A percentile compares a stretch with the other conserved stretches of the same genome.
Evolutionary conservation across 139 green algal species (phyloP).

Genomic region (Chlorella sorokiniana): DNA sequence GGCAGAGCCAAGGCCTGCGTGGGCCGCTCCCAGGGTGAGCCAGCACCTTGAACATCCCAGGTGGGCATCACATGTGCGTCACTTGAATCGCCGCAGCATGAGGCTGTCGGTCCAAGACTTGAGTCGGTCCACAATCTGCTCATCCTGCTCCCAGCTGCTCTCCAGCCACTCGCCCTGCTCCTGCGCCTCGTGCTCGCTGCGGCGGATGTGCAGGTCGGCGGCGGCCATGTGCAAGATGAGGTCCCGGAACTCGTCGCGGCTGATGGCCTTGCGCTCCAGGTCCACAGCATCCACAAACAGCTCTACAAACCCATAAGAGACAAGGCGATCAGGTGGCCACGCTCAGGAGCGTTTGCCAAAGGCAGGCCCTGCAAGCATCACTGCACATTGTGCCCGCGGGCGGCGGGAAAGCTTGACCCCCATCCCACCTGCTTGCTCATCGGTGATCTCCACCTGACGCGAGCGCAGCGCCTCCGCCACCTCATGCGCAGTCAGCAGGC

Average conservation of each 20-base stretch:
- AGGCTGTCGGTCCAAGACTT: slow-evolving; percentile 35
- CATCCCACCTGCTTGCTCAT: slow-evolving; percentile 36
- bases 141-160: slow-evolving; percentile 36
- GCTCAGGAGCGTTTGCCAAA: neutral
- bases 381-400: neutral
- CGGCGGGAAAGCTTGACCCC: no score
- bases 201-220: slow-evolving; percentile 49
- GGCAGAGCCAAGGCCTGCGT: no score
- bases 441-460: slow-evolving; percentile 40
- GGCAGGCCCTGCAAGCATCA: neutral
- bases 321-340: neutral
- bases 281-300: slow-evolving; percentile 51
- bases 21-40: no score
- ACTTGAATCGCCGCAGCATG: slow-evolving; percentile 28
- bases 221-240: slow-evolving; percentile 61
- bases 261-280: slow-evolving; percentile 40
- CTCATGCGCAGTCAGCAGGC: slow-evolving; percentile 41
- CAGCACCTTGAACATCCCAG: no score
- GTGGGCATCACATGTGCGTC: neutral
- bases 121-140: slow-evolving; percentile 38
- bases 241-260: slow-evolving; percentile 43
- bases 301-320: neutral
- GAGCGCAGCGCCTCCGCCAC: slow-evolving; percentile 46
- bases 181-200: neutral
- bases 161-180: slow-evolving; percentile 9